Evolutionary conservation across 2,329 filamentous ascomycete species (phyloP).

Genomic region (Sporothrix inflata): DNA sequence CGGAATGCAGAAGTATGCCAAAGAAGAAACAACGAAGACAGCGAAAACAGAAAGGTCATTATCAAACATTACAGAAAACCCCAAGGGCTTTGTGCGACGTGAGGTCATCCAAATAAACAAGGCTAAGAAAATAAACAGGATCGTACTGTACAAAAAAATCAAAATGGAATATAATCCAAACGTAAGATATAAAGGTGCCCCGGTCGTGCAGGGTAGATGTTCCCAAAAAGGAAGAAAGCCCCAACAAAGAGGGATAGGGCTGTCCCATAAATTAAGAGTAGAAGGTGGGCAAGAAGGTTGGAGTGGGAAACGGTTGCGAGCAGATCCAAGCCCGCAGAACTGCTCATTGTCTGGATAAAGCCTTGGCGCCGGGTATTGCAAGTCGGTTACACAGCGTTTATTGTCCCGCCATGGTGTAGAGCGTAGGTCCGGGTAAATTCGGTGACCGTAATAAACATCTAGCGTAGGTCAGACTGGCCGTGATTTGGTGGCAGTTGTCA

Average conservation of each 20-base stretch:
- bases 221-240: neutral
- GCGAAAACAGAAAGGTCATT: neutral
- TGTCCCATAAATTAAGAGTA: neutral
- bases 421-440: neutral
- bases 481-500: neutral
- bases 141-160: neutral
- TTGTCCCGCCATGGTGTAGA: neutral
- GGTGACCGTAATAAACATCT: too few relatives aligned
- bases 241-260: neutral
- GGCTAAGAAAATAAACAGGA: neutral
- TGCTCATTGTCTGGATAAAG: too few relatives aligned
- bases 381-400: neutral
- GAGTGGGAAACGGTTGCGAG: neutral
- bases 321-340: neutral
- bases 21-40: neutral
- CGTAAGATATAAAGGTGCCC: neutral
- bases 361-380: neutral
- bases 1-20: neutral
- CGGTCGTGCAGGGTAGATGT: neutral
- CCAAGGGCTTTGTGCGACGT: neutral
- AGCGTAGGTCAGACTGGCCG: neutral
- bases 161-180: neutral
- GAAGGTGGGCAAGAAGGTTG: neutral
- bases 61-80: neutral
- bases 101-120: neutral